These are phyloP conservation scores for Talaromyces ruber DNA, from an alignment of 495 filamentous ascomycete genomes.

Conservation along the genomic window DNA sequence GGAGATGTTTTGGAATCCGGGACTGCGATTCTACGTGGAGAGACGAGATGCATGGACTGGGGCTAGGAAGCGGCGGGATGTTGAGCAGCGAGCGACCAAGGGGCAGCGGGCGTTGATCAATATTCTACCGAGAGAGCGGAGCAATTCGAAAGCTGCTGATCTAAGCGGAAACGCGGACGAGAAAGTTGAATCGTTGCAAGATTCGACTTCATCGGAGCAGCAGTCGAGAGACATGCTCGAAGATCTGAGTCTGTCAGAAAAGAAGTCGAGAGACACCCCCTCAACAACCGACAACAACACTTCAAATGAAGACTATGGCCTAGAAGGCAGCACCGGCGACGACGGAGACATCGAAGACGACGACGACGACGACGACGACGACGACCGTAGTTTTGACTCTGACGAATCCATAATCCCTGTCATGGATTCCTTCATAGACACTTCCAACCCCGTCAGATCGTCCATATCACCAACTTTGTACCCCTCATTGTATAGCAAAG, in stretches of 20 bases:
- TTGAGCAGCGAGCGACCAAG: background rate
- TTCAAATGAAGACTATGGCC: background rate
- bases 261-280: background rate
- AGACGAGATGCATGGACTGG: slow-evolving; percentile 82
- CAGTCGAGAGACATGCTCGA: background rate
- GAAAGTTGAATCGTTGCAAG: background rate
- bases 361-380: slow-evolving; percentile 14
- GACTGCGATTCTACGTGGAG: slow-evolving; percentile 64
- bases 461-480: slow-evolving; percentile 66
- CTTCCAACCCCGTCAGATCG: slow-evolving; percentile 60
- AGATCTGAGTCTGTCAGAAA: background rate
- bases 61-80: slow-evolving; percentile 36
- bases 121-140: background rate
- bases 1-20: slow-evolving; percentile 78
- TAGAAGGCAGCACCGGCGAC: background rate
- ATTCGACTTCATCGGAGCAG: background rate
- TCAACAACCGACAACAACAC: background rate
- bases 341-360: slow-evolving; percentile 2
- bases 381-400: slow-evolving; percentile 18
- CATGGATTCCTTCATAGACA: slow-evolving; percentile 57
- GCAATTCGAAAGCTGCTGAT: background rate
- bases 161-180: background rate
- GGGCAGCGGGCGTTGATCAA: background rate
- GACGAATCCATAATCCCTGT: slow-evolving; percentile 47
- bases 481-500: slow-evolving; percentile 78